A percentile compares a stretch with the other conserved stretches of the same genome.
These are phyloP conservation scores for Elasticomyces elasticus DNA, from an alignment of 495 filamentous ascomycete genomes.

Conservation along the genomic window DNA sequence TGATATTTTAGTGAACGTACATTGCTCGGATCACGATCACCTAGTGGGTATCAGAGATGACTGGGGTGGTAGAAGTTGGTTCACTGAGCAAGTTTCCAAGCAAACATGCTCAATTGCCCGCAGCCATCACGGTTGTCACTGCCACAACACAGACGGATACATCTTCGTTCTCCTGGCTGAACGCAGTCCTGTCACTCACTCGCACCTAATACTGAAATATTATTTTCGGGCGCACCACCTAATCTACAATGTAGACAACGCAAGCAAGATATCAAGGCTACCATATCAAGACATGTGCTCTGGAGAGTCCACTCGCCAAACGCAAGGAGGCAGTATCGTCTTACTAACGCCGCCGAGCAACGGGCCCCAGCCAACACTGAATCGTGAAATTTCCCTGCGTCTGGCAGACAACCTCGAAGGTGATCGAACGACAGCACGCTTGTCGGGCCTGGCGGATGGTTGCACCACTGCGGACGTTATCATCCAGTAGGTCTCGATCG, in stretches of 20 bases:
- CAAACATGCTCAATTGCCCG: too few species aligned
- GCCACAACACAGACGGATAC: too few species aligned
- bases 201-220: too few species aligned
- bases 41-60: not conserved
- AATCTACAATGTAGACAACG: not conserved
- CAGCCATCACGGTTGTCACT: too few species aligned
- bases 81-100: too few species aligned
- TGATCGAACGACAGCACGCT: not conserved
- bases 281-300: not conserved
- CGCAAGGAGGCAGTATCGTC: not conserved
- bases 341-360: not conserved
- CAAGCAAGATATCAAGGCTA: not conserved
- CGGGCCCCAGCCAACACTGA: not conserved
- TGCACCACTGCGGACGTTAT: not conserved
- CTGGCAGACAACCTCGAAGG: not conserved
- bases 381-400: not conserved
- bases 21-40: too few species aligned
- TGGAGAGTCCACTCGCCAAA: not conserved
- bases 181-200: too few species aligned
- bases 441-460: not conserved
- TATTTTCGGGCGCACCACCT: too few species aligned
- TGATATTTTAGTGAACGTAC: too few species aligned
- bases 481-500: not conserved
- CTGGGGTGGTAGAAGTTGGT: too few species aligned
- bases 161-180: too few species aligned